These are phyloP conservation scores for Oemleria cerasiformis DNA, from an alignment of 306 rosid species.

Conservation along the genomic window DNA sequence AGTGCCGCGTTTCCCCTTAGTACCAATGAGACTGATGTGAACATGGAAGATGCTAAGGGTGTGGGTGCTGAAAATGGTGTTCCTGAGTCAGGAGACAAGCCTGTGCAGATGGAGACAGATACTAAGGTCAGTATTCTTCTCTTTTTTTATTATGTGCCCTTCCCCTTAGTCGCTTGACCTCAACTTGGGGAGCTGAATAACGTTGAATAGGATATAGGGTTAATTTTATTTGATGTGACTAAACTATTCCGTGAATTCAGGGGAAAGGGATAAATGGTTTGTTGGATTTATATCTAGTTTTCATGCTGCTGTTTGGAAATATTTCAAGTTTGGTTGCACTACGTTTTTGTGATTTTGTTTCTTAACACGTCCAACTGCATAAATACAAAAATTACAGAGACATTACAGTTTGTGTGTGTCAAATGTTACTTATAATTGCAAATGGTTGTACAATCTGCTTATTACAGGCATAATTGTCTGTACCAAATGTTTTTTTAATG, in stretches of 20 bases:
- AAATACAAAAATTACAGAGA: not conserved
- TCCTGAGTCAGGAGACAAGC: conserved; percentile 67
- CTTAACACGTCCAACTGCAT: not conserved
- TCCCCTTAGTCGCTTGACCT: too few species aligned
- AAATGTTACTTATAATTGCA: not conserved
- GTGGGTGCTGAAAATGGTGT: conserved; percentile 57
- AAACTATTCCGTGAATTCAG: not conserved
- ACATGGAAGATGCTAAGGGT: conserved; percentile 84
- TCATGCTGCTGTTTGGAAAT: not conserved
- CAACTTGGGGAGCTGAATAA: not conserved
- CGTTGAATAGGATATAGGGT: not conserved
- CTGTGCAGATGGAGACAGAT: conserved; percentile 84
- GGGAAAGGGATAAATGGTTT: not conserved
- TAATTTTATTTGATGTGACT: not conserved
- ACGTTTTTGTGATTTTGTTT: not conserved
- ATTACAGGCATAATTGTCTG: not conserved
- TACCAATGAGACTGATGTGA: conserved; percentile 51
- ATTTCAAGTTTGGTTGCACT: not conserved
- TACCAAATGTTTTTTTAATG: not conserved
- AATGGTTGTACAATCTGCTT: not conserved
- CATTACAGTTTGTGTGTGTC: not conserved
- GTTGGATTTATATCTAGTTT: not conserved
- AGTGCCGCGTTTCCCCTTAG: conserved; percentile 42
- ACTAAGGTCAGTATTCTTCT: conserved; percentile 50
- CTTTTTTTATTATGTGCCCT: not conserved